Base-by-base conservation (phyloP, 495 filamentous ascomycete species). In the Xylaria intraflava region DNA sequence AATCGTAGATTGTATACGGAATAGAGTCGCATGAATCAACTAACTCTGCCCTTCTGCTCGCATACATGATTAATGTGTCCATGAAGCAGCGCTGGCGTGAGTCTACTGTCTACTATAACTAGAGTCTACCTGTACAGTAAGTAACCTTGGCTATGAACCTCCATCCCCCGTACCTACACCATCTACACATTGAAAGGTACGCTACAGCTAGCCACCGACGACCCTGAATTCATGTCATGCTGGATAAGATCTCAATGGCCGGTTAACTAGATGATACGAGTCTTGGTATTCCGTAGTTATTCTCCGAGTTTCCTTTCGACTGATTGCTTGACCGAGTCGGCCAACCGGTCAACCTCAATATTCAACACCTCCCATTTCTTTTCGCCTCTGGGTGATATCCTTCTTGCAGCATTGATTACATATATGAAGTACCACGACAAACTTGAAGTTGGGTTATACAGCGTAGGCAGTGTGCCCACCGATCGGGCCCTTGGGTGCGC, bases 151-250 rank as follows among this genome's bases (percentile, higher is more conserved):
- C 2, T 38, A 17, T 17, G n/a, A n/a, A 38, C 17, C 35, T n/a
- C n/a, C n/a, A n/a, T n/a, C n/a, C n/a, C n/a, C n/a, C n/a, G n/a
- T 2, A 38, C 35, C 35, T 38, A 38, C 35, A 17, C 35, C 35
- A n/a, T n/a, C n/a, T n/a, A n/a, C n/a, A n/a, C n/a, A n/a, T n/a
- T n/a, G n/a, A n/a, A n/a, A n/a, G n/a, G 19, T 24, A 33, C 52
- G 43, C 35, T 26, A 38, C 45, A 49, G 17, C 20, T 45, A 45
- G 38, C 26, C 47, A 46, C 31, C 51, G 51, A 42, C 51, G 51
- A 42, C 42, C 51, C 51, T 40, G 24, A 29, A 19, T 46, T 53
- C 26, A 40, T 31, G 41, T 39, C 22, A 43, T 46, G 39, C 12
- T 53, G 42, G 51, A 12, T 53, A 31, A 44, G 19, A 38, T 38